Evolutionary conservation across 1,284 basidiomycete species (phyloP).

Genomic region (Ganoderma leucocontextum): DNA sequence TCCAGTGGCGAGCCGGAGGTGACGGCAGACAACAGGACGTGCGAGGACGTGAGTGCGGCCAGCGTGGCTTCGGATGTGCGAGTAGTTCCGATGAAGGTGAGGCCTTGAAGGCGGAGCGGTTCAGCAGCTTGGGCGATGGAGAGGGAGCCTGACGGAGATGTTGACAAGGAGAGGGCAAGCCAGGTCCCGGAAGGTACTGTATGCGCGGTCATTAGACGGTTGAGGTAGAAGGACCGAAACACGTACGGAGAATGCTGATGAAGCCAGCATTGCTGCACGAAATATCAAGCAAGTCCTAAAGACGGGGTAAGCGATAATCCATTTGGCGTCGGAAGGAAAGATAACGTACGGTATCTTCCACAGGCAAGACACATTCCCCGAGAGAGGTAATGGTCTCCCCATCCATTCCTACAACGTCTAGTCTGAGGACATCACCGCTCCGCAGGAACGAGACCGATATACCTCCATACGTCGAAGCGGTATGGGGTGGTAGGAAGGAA

Average conservation of each 20-base stretch:
- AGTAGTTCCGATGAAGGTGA: constrained; percentile 40
- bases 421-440: constrained; percentile 21
- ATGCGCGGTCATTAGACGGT: constrained; percentile 6
- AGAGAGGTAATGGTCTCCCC: constrained; percentile 21
- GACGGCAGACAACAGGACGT: constrained; percentile 65
- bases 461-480: constrained; percentile 40
- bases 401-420: constrained; percentile 29
- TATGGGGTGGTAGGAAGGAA: constrained; percentile 50
- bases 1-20: constrained; percentile 51
- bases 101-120: constrained; percentile 47
- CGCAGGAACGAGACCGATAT: constrained; percentile 42
- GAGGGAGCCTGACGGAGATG: constrained; percentile 35
- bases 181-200: constrained; percentile 54
- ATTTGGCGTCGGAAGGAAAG: background rate
- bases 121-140: constrained; percentile 43
- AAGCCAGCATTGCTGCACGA: constrained; percentile 59
- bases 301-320: background rate
- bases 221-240: background rate
- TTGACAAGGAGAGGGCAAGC: constrained; percentile 54
- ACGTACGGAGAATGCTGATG: constrained; percentile 59
- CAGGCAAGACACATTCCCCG: constrained; percentile 31
- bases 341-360: constrained; percentile 31
- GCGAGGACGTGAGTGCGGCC: constrained; percentile 66
- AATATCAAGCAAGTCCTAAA: constrained; percentile 42
- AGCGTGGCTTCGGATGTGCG: constrained; percentile 48